Conservation (phyloP, 2,329 filamentous ascomycete genomes). For the Pseudogymnoascus sp. region DNA sequence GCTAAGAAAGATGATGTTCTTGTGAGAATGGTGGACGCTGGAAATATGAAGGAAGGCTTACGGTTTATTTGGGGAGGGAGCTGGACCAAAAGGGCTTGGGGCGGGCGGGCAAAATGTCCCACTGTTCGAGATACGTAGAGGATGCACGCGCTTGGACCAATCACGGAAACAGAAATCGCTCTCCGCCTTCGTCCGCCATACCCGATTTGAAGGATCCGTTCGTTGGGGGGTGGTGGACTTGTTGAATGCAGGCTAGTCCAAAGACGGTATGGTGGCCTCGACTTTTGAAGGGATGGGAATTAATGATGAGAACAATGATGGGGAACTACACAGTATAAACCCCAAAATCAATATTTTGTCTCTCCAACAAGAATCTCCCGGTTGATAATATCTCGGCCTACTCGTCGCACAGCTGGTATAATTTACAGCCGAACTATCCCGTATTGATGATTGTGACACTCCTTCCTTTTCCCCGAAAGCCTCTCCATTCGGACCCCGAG, state of each 20-base stretch:
- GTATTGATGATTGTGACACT: background rate
- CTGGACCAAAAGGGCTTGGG: slow-evolving; percentile 2
- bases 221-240: slow-evolving; percentile 6
- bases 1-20: background rate
- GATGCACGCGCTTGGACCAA: background rate
- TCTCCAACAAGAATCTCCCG: background rate
- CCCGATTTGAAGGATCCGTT: slow-evolving; percentile 2
- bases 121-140: background rate
- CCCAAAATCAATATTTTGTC: background rate
- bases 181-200: slow-evolving; percentile 4
- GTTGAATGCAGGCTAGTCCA: background rate
- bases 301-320: slow-evolving; percentile 1
- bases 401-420: background rate
- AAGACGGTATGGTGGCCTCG: background rate
- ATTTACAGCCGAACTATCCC: background rate
- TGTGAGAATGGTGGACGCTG: background rate
- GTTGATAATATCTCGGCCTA: background rate
- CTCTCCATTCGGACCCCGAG: background rate
- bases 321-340: background rate
- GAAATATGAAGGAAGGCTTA: background rate
- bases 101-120: background rate
- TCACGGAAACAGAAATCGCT: background rate
- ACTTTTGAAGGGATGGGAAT: background rate
- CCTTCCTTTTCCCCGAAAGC: background rate
- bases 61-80: slow-evolving; percentile 1